These are phyloP conservation scores for Corinectria fuckeliana DNA, from an alignment of 2,329 filamentous ascomycete genomes.

Conservation along the genomic window DNA sequence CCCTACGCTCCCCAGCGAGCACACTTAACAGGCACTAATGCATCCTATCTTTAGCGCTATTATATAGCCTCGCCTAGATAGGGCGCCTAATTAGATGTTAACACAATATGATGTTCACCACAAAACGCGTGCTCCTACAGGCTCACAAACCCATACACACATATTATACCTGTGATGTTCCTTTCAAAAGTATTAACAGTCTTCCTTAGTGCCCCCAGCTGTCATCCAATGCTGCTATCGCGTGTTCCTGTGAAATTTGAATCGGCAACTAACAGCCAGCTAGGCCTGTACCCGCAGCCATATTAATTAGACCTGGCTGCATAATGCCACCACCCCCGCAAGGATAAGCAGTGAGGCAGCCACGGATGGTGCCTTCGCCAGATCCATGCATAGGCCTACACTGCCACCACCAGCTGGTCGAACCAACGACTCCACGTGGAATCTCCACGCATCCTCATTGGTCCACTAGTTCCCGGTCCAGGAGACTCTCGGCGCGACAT, in stretches of 20 bases:
- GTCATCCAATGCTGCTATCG: not conserved
- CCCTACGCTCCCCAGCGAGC: not conserved
- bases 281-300: not conserved
- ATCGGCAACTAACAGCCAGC: not conserved
- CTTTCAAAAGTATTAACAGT: not conserved
- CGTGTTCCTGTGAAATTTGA: not conserved
- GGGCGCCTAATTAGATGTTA: not conserved
- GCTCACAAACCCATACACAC: not conserved
- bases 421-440: slow-evolving; percentile 17
- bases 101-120: not conserved
- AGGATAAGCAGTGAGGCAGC: too few relatives aligned
- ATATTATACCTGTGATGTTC: not conserved
- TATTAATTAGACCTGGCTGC: not conserved
- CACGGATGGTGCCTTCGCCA: too few relatives aligned
- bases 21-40: not conserved
- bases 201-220: not conserved
- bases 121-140: not conserved
- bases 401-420: too few relatives aligned
- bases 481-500: not conserved
- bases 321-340: not conserved
- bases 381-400: too few relatives aligned
- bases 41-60: not conserved
- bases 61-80: not conserved
- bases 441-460: not conserved
- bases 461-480: not conserved